A percentile compares a stretch with the other conserved stretches of the same genome.
Conservation (phyloP, 2,329 filamentous ascomycete species). For the Clarireedia sp. region DNA sequence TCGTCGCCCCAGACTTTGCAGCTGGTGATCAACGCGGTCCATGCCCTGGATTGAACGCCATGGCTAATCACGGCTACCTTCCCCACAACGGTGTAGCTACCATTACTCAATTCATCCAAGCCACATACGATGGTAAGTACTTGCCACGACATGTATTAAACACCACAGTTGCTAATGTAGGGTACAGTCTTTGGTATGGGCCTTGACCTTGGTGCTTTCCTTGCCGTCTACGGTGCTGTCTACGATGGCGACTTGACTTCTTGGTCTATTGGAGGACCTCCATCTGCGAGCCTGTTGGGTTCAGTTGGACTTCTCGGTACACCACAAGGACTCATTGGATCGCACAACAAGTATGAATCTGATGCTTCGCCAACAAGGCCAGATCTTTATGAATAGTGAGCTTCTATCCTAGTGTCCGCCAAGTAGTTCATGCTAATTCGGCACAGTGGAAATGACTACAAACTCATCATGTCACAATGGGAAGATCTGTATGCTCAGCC, state of each 20-base stretch:
- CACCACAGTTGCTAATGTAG: neutral
- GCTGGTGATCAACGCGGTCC: conserved; percentile 18
- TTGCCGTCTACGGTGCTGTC: conserved; percentile 37
- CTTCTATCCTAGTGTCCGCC: neutral
- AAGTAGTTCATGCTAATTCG: neutral
- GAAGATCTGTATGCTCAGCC: conserved; percentile 38
- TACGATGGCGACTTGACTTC: conserved; percentile 42
- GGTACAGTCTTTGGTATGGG: conserved; percentile 39
- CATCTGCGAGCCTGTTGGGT: conserved; percentile 25
- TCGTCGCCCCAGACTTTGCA: conserved; percentile 4
- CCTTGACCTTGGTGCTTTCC: conserved; percentile 32
- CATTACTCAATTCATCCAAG: conserved; percentile 27
- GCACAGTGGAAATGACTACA: conserved; percentile 39
- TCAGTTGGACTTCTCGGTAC: conserved; percentile 28
- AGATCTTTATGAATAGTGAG: conserved; percentile 39
- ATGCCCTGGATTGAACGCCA: conserved; percentile 36
- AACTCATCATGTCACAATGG: conserved; percentile 45
- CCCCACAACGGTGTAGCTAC: conserved; percentile 32
- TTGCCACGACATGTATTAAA: neutral
- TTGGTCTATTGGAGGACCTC: conserved; percentile 45
- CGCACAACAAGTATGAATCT: conserved; percentile 48
- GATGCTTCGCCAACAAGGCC: conserved; percentile 45
- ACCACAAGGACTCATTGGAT: conserved; percentile 41
- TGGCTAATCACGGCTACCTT: conserved; percentile 37
- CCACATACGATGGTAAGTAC: conserved; percentile 23